Evolutionary conservation across 2,329 filamentous ascomycete species (phyloP), one percentile per base, ranked within the genome.

Genomic region (Xylaria sp.): DNA sequence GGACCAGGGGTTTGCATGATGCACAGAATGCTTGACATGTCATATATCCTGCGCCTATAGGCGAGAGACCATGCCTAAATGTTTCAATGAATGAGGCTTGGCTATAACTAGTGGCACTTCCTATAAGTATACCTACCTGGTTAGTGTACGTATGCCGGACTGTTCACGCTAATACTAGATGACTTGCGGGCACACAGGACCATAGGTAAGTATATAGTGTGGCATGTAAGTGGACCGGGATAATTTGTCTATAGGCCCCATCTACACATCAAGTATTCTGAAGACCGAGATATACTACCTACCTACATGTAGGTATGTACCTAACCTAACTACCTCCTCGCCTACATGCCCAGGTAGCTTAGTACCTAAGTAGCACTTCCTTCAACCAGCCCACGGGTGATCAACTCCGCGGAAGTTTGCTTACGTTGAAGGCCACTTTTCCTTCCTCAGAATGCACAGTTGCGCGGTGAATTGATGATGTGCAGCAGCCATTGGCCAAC

Each of bases 381-480:
- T n/a, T 39, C 13, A 15, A 39, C 13, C 36, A 39, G 36, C 36
- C 36, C 36, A 39, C 46, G 23, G 23, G 20, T 18, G 41, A 41
- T 23, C 18, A 15, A 59, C 53, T 23, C 23, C 23, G 39, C 12
- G 43, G 41, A 48, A 34, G 41, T 18, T 39, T 39, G 39, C 12
- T 23, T 23, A 18, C n/a, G 12, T 28, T 3, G 41, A 63, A 53
- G 28, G 30, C 15, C 48, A 52, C 25, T 23, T 34, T 25, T 60
- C 20, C 25, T 60, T 45, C 53, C 48, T 53, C n/a, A 66, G 52
- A 52, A 65, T 39, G 60, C 63, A 66, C 46, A 39, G 36, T 30
- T 39, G 55, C 39, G 52, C 68, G 63, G 63, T 59, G 46, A 66
- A 68, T 67, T 62, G 41, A 70, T 70, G 69, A 69, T 70, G 63